Conservation (phyloP, 2,329 filamentous ascomycete species). For the Fusarium paranaense region DNA sequence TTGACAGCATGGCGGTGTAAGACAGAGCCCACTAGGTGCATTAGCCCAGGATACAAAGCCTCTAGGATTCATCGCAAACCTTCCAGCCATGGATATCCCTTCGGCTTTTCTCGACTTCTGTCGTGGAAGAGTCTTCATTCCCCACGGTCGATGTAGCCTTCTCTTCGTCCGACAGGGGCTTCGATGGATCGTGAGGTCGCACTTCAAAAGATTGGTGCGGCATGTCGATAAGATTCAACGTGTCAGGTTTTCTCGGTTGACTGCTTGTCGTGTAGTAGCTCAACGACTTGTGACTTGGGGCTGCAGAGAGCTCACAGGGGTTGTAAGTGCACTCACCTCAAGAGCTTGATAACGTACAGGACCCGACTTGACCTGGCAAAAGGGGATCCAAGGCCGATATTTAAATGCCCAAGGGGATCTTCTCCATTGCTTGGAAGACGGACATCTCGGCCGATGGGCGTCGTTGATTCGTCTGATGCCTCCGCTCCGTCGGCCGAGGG, state of each 20-base stretch:
- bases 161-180: not conserved
- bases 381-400: not conserved
- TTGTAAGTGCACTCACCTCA: not conserved
- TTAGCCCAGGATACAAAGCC: too few species aligned
- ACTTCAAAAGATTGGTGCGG: too few species aligned
- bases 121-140: not conserved
- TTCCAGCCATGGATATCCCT: constrained; percentile 10
- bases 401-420: not conserved
- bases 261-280: too few species aligned
- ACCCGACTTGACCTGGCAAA: rapidly evolving
- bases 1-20: not conserved
- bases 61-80: too few species aligned
- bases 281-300: too few species aligned
- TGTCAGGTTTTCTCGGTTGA: too few species aligned
- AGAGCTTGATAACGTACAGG: not conserved
- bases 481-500: not conserved
- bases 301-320: too few species aligned
- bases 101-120: not conserved
- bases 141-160: not conserved
- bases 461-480: not conserved
- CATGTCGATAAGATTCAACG: too few species aligned
- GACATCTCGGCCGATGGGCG: not conserved
- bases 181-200: not conserved
- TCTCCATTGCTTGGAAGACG: not conserved
- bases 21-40: not conserved